Percentiles rank a stretch among this genome's conserved stretches.
Conservation (phyloP, 257 asterid genomes). For the Catharanthus roseus region DNA sequence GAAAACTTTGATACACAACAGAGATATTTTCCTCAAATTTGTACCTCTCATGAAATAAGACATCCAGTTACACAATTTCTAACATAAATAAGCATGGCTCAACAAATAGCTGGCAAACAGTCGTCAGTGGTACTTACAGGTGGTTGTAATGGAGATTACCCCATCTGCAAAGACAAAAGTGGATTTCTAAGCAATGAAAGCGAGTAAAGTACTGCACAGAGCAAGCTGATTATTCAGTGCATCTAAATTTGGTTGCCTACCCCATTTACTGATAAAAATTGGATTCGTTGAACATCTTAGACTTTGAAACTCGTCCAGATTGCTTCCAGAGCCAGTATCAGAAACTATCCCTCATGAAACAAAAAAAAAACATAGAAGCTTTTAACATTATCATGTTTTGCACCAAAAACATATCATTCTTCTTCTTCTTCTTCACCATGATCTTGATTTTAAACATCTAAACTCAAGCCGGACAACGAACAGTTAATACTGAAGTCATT, state of each 20-base stretch:
- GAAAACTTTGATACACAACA: not conserved
- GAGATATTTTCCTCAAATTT: not conserved
- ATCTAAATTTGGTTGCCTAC: slow-evolving; percentile 31
- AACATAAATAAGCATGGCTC: not conserved
- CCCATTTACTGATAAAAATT: slow-evolving; percentile 47
- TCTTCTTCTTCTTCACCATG: not conserved
- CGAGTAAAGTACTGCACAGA: not conserved
- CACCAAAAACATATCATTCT: not conserved
- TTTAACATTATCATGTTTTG: slow-evolving; percentile 3
- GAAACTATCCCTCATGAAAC: slow-evolving; percentile 53
- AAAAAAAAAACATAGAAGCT: slow-evolving; percentile 8
- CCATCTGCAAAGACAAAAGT: slow-evolving; percentile 56
- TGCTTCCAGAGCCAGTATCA: slow-evolving; percentile 72
- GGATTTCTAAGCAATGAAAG: slow-evolving; percentile 17
- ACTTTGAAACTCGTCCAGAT: slow-evolving; percentile 51
- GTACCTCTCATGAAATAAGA: not conserved
- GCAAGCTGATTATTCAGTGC: not conserved
- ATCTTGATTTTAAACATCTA: not conserved
- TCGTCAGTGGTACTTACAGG: slow-evolving; percentile 44
- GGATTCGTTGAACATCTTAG: slow-evolving; percentile 29
- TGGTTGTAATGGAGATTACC: slow-evolving; percentile 53
- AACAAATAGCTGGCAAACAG: not conserved
- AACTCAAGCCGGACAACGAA: not conserved
- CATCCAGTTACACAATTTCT: not conserved
- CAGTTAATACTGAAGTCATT: not conserved